Evolutionary conservation across 2,329 filamentous ascomycete genomes (phyloP).

Genomic region (Byssochlamys sp.): DNA sequence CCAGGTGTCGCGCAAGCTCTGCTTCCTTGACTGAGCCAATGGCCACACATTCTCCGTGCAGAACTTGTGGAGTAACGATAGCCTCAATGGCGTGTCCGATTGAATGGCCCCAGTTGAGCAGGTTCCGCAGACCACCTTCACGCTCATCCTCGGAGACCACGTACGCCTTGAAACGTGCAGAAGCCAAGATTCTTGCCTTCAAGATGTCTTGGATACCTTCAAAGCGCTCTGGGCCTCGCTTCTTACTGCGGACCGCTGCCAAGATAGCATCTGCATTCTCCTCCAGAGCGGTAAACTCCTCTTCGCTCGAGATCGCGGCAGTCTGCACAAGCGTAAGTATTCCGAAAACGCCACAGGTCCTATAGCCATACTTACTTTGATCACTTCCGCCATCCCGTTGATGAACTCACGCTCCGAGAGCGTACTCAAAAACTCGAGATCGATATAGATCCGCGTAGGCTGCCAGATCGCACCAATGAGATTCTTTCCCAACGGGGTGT

Average conservation of each 20-base stretch:
- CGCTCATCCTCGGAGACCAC: slow-evolving; percentile 92
- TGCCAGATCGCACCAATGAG: slow-evolving; percentile 95
- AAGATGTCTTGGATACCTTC: slow-evolving; percentile 60
- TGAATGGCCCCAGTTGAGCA: slow-evolving; percentile 95
- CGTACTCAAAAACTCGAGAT: slow-evolving; percentile 82
- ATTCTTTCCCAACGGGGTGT: slow-evolving; percentile 92
- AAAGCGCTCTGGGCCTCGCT: slow-evolving; percentile 52
- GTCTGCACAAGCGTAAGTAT: slow-evolving; percentile 45
- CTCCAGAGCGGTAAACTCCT: slow-evolving; percentile 76
- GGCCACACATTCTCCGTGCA: slow-evolving; percentile 90
- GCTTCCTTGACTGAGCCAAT: slow-evolving; percentile 99
- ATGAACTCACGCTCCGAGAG: slow-evolving; percentile 86
- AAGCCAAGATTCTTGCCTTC: slow-evolving; percentile 75
- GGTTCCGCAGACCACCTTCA: slow-evolving; percentile 84
- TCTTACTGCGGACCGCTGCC: slow-evolving; percentile 53
- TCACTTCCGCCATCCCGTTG: slow-evolving; percentile 96
- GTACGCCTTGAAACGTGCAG: slow-evolving; percentile 83
- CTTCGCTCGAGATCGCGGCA: slow-evolving; percentile 87
- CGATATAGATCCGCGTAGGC: slow-evolving; percentile 85
- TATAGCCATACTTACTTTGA: slow-evolving; percentile 53
- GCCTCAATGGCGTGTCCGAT: slow-evolving; percentile 96
- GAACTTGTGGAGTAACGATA: slow-evolving; percentile 83
- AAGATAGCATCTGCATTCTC: slow-evolving; percentile 70
- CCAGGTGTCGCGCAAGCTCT: slow-evolving; percentile 80
- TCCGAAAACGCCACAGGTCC: neutral